Percentiles rank a stretch among this genome's conserved stretches.
Evolutionary conservation across 78 protist genomes (phyloP).

Genomic region (Dictyostelium discoideum): DNA sequence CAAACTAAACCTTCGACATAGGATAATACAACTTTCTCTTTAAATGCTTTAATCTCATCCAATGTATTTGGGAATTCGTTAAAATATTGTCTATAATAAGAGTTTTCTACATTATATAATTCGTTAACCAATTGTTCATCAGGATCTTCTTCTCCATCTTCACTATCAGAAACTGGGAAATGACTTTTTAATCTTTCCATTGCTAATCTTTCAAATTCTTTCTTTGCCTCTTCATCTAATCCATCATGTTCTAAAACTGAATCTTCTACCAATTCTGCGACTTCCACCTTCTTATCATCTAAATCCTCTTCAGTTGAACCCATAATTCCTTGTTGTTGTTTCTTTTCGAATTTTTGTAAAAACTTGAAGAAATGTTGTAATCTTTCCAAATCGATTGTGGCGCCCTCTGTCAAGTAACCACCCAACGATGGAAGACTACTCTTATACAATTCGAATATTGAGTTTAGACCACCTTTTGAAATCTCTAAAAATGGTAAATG

Average conservation of each 20-base stretch:
- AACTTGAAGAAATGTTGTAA: conserved; percentile 57
- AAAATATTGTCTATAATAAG: conserved; percentile 58
- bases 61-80: conserved; percentile 29
- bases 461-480: conserved; percentile 94
- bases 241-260: conserved; percentile 5
- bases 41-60: background rate
- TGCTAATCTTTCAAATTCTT: conserved; percentile 29
- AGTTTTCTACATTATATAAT: background rate
- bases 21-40: background rate
- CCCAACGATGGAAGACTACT: conserved; percentile 70
- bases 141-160: background rate
- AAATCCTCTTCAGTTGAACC: background rate
- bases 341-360: conserved; percentile 62
- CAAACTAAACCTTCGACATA: conserved; percentile 88
- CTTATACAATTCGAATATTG: conserved; percentile 87
- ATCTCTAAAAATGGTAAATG: conserved; percentile 98
- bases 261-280: background rate
- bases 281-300: background rate
- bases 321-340: background rate
- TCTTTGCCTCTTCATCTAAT: conserved; percentile 14
- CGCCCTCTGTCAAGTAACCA: conserved; percentile 92
- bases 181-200: conserved; percentile 40
- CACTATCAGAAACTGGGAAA: background rate
- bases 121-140: background rate
- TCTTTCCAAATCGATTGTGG: conserved; percentile 77